phyloP scores from a whole-genome alignment of 2,329 filamentous ascomycete species.

The Pseudomassariella vexata region DNA sequence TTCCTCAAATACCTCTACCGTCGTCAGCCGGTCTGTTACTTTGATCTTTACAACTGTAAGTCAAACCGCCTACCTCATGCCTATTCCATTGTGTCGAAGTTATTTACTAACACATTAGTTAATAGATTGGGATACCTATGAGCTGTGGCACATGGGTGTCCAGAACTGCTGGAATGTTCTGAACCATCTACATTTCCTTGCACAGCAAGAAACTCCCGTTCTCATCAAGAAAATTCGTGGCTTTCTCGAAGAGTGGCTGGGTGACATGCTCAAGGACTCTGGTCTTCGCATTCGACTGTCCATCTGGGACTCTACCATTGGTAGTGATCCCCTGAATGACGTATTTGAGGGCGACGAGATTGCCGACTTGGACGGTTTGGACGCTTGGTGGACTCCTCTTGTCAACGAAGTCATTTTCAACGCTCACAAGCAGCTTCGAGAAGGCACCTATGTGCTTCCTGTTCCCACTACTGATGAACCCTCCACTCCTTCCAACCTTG shows the following conservation, averaged over 20 bases:
- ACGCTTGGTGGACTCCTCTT: conserved; percentile 8
- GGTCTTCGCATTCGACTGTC: too few relatives aligned
- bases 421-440: conserved; percentile 8
- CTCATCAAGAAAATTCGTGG: conserved; percentile 17
- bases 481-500: not conserved
- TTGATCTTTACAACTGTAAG: conserved; percentile 3
- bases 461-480: not conserved
- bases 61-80: conserved; percentile 14
- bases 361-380: conserved; percentile 8
- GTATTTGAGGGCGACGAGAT: conserved; percentile 12
- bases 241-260: conserved; percentile 13
- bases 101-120: too few relatives aligned
- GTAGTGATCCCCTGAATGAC: too few relatives aligned
- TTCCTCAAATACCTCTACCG: conserved; percentile 4
- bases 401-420: conserved; percentile 12
- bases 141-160: conserved; percentile 40
- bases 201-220: conserved; percentile 24
- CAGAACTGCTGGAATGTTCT: conserved; percentile 44
- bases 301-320: too few relatives aligned
- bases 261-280: too few relatives aligned
- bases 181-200: conserved; percentile 34
- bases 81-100: too few relatives aligned
- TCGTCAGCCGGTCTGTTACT: conserved; percentile 1
- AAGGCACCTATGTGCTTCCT: conserved; percentile 1
- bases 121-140: conserved; percentile 41